Conservation (phyloP, 768 basidiomycete genomes). For the Hygrophorus russula region DNA sequence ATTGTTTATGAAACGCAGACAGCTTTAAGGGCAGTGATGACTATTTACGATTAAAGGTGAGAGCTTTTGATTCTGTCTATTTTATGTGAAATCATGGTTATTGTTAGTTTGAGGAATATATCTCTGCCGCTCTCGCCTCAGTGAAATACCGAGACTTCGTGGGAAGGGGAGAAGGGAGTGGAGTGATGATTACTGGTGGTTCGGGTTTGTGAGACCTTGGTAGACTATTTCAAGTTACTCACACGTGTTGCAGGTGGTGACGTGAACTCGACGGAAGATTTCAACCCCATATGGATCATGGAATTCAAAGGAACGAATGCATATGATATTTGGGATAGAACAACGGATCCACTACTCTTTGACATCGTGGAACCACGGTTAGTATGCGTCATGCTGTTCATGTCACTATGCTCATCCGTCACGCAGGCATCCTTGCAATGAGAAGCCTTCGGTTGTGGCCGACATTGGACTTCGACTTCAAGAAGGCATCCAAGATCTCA, state of each 20-base stretch:
- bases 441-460: slow-evolving; percentile 78
- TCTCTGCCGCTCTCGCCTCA: slow-evolving; percentile 75
- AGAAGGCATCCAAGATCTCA: slow-evolving; percentile 91
- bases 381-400: slow-evolving; percentile 8
- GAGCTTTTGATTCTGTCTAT: not conserved
- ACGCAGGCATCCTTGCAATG: slow-evolving; percentile 89
- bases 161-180: slow-evolving; percentile 48
- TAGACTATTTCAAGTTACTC: slow-evolving; percentile 1
- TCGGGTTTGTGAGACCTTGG: slow-evolving; percentile 25
- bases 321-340: slow-evolving; percentile 80
- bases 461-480: slow-evolving; percentile 88
- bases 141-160: slow-evolving; percentile 88
- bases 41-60: slow-evolving; percentile 77
- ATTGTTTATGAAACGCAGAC: slow-evolving; percentile 6
- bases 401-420: not conserved
- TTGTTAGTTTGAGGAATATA: slow-evolving; percentile 83
- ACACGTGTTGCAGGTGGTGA: slow-evolving; percentile 31
- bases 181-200: slow-evolving; percentile 60
- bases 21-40: slow-evolving; percentile 96
- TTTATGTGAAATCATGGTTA: not conserved
- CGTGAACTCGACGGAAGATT: slow-evolving; percentile 58
- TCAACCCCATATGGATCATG: slow-evolving; percentile 78
- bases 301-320: slow-evolving; percentile 86
- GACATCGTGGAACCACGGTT: slow-evolving; percentile 93
- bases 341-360: slow-evolving; percentile 87